Percentiles rank a stretch among this genome's conserved stretches.
Evolutionary conservation across 1,284 basidiomycete species (phyloP).

Genomic region (Ganoderma lingzhi): DNA sequence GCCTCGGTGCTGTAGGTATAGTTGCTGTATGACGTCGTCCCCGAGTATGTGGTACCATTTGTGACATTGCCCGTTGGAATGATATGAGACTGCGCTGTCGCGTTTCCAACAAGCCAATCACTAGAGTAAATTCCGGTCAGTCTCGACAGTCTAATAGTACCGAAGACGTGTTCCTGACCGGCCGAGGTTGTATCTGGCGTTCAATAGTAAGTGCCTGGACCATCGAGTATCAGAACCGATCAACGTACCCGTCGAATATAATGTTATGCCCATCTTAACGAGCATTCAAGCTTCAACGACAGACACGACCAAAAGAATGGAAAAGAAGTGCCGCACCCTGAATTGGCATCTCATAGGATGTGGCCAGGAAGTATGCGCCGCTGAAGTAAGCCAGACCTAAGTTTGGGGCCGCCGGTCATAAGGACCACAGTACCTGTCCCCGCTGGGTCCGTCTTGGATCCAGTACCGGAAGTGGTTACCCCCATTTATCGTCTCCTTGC

Average conservation of each 20-base stretch:
- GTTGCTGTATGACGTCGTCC: constrained; percentile 59
- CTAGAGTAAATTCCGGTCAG: constrained; percentile 43
- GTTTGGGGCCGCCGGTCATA: constrained; percentile 9
- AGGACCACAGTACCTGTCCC: constrained; percentile 54
- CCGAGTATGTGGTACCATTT: constrained; percentile 65
- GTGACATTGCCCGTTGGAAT: constrained; percentile 66
- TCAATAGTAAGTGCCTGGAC: constrained; percentile 10
- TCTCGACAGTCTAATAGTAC: background rate
- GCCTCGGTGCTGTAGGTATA: constrained; percentile 80
- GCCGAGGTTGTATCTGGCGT: constrained; percentile 61
- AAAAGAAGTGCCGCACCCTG: constrained; percentile 47
- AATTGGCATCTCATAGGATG: constrained; percentile 78
- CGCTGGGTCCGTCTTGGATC: constrained; percentile 74
- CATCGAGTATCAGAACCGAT: background rate
- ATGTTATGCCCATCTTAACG: constrained; percentile 58
- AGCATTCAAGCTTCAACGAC: constrained; percentile 4
- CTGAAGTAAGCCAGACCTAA: constrained; percentile 43
- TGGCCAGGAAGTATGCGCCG: constrained; percentile 86
- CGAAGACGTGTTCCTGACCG: constrained; percentile 44
- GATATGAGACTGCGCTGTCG: constrained; percentile 59
- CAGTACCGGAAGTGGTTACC: constrained; percentile 95
- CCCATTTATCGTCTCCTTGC: constrained; percentile 86
- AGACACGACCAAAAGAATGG: background rate
- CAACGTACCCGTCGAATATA: constrained; percentile 57
- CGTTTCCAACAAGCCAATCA: constrained; percentile 86